phyloP scores from a whole-genome alignment of 495 filamentous ascomycete species.

The Talaromyces borbonicus region DNA sequence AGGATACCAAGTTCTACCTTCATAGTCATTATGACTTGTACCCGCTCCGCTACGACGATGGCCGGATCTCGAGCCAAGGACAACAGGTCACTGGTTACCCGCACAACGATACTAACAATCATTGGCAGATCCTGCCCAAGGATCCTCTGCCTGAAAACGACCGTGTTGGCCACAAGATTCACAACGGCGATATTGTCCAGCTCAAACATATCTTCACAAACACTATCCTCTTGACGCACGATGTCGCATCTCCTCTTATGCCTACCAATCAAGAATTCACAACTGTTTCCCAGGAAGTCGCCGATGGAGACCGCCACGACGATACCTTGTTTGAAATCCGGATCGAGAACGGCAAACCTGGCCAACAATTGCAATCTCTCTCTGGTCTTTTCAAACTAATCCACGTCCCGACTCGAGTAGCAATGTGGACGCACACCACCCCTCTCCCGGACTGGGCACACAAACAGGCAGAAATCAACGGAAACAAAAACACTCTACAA shows the following conservation, averaged over 20 bases:
- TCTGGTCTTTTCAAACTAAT: slow-evolving; percentile 91
- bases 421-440: slow-evolving; percentile 96
- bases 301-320: slow-evolving; percentile 67
- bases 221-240: slow-evolving; percentile 84
- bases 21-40: slow-evolving; percentile 89
- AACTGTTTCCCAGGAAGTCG: slow-evolving; percentile 61
- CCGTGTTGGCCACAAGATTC: slow-evolving; percentile 51
- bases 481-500: slow-evolving; percentile 91
- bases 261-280: slow-evolving; percentile 99
- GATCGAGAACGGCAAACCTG: slow-evolving; percentile 74
- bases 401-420: slow-evolving; percentile 86
- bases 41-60: slow-evolving; percentile 92
- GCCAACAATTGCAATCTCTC: slow-evolving; percentile 80
- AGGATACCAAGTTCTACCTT: slow-evolving; percentile 92
- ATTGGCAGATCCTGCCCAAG: slow-evolving; percentile 85
- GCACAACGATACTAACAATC: slow-evolving; percentile 96
- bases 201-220: slow-evolving; percentile 83
- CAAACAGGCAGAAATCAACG: slow-evolving; percentile 98
- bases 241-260: slow-evolving; percentile 94
- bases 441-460: slow-evolving; percentile 93
- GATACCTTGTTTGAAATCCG: slow-evolving; percentile 91
- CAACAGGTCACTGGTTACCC: slow-evolving; percentile 98
- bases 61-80: slow-evolving; percentile 91
- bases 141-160: slow-evolving; percentile 42
- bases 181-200: slow-evolving; percentile 79